phyloP scores from a whole-genome alignment of 2,329 filamentous ascomycete species.

The Trichoderma gracile region DNA sequence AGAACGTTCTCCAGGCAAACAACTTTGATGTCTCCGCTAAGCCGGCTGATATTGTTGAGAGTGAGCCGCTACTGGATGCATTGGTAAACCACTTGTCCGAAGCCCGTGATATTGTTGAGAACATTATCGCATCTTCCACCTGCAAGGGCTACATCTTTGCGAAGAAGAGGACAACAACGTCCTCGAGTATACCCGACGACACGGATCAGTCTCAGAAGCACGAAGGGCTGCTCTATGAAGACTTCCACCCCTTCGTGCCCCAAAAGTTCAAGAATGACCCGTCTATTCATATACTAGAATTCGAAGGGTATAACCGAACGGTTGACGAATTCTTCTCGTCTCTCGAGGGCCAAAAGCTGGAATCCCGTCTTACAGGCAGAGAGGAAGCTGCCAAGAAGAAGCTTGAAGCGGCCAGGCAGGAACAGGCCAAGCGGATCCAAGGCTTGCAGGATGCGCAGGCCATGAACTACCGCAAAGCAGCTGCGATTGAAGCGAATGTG shows the following conservation, averaged over 20 bases:
- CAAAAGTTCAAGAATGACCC: conserved; percentile 72
- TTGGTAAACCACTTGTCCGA: conserved; percentile 69
- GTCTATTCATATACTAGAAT: conserved; percentile 68
- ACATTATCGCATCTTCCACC: conserved; percentile 64
- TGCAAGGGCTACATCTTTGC: conserved; percentile 88
- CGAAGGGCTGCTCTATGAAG: conserved; percentile 73
- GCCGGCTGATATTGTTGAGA: conserved; percentile 68
- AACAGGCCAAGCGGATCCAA: conserved; percentile 82
- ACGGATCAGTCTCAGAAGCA: conserved; percentile 36
- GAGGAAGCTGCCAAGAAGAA: conserved; percentile 81
- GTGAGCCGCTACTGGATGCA: conserved; percentile 62
- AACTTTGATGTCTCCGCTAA: conserved; percentile 68
- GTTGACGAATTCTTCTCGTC: conserved; percentile 98
- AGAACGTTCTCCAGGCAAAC: conserved; percentile 74
- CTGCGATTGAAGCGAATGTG: conserved; percentile 85
- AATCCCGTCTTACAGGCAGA: conserved; percentile 77
- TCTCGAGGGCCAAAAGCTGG: conserved; percentile 87
- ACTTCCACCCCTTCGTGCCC: conserved; percentile 92
- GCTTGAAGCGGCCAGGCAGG: conserved; percentile 77
- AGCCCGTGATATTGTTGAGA: conserved; percentile 68
- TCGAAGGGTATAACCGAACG: conserved; percentile 85
- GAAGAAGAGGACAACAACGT: conserved; percentile 53
- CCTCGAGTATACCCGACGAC: conserved; percentile 28
- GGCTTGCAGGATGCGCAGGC: conserved; percentile 79
- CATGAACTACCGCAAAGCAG: conserved; percentile 82